These are phyloP conservation scores for Hortiboletus campestris DNA, from an alignment of 768 basidiomycete genomes.

Conservation along the genomic window DNA sequence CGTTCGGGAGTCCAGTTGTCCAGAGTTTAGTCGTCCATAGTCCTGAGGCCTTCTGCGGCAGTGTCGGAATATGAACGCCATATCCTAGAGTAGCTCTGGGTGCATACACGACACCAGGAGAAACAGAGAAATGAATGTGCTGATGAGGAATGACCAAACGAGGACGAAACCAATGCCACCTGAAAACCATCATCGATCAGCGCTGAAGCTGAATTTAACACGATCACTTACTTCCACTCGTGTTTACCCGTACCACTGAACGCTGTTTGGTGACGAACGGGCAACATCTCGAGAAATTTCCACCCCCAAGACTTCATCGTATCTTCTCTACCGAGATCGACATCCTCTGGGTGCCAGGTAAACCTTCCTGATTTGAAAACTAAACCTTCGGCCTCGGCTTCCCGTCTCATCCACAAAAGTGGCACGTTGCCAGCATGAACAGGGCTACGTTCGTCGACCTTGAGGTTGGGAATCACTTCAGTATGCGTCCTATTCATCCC, in stretches of 20 bases:
- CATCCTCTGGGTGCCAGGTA: slow-evolving; percentile 4
- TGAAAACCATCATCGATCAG: not conserved
- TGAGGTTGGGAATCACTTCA: too few species aligned
- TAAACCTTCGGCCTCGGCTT: slow-evolving; percentile 5
- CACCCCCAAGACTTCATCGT: slow-evolving; percentile 4
- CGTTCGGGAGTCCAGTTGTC: not conserved
- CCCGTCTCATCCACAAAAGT: slow-evolving; percentile 9
- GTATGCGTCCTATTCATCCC: too few species aligned
- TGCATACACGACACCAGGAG: not conserved
- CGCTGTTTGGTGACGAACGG: slow-evolving; percentile 3
- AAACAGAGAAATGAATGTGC: not conserved
- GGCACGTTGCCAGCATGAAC: slow-evolving; percentile 7
- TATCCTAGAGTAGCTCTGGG: not conserved
- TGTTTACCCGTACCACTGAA: slow-evolving; percentile 11
- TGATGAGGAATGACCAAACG: slow-evolving; percentile 5
- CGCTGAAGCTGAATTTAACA: too few species aligned
- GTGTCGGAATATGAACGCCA: not conserved
- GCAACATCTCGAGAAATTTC: not conserved
- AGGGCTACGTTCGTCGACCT: too few species aligned
- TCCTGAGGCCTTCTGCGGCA: not conserved
- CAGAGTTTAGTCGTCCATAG: not conserved
- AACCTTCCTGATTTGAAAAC: not conserved
- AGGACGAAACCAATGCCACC: not conserved
- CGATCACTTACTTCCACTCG: not conserved
- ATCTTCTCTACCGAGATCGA: slow-evolving; percentile 1